Evolutionary conservation across 148 eudicot genomes (phyloP).

Genomic region (Talinum fruticosum): DNA sequence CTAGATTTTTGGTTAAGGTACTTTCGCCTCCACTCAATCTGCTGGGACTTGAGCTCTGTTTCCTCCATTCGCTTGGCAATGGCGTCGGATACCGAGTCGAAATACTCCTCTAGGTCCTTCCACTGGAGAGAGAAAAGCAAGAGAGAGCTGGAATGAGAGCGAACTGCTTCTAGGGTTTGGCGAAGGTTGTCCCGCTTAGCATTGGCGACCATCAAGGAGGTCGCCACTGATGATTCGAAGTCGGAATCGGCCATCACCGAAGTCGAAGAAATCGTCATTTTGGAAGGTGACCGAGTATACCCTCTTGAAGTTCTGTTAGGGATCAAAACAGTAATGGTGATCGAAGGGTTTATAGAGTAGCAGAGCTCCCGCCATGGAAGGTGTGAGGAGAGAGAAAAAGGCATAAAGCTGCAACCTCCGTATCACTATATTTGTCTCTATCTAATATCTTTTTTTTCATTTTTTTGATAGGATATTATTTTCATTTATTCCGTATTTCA

Average conservation of each 20-base stretch:
- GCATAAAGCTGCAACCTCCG: background rate
- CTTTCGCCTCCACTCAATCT: constrained; percentile 37
- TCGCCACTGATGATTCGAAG: background rate
- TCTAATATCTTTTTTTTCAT: no score
- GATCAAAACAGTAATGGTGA: background rate
- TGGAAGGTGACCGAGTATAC: background rate
- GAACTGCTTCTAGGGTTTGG: constrained; percentile 22
- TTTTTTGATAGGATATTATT: no score
- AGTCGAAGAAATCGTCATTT: constrained; percentile 9
- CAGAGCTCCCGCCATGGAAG: constrained; percentile 11
- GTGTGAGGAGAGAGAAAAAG: background rate
- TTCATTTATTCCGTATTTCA: no score
- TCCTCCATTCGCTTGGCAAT: constrained; percentile 9
- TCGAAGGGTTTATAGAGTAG: background rate
- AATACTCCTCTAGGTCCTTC: constrained; percentile 36
- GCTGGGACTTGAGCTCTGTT: constrained; percentile 15
- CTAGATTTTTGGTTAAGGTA: constrained; percentile 14
- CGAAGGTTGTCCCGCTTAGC: constrained; percentile 21
- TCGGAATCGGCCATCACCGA: background rate
- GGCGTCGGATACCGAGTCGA: constrained; percentile 18
- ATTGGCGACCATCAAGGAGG: background rate
- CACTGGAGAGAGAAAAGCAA: constrained; percentile 22
- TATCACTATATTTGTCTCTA: background rate
- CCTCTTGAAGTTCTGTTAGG: background rate
- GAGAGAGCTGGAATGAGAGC: constrained; percentile 25